phyloP scores from a whole-genome alignment of 73 alveolate species.

The Paramecium sonneborni region DNA sequence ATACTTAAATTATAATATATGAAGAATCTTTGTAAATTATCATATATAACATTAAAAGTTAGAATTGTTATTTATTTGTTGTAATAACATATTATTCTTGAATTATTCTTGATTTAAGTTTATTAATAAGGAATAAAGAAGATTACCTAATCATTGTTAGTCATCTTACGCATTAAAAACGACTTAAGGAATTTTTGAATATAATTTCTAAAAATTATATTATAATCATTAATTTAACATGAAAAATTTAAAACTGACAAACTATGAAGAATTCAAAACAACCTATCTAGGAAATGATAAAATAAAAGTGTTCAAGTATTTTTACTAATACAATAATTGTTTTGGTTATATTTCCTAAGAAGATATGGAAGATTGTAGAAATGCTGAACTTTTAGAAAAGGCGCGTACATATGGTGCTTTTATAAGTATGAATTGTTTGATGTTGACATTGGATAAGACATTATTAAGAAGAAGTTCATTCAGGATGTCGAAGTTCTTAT shows the following conservation, averaged over 20 bases:
- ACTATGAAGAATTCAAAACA: conserved; percentile 19
- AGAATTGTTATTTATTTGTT: no score
- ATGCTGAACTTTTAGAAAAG: not conserved
- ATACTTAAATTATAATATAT: no score
- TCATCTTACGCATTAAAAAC: not conserved
- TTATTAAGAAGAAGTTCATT: not conserved
- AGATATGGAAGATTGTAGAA: not conserved
- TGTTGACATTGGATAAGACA: not conserved
- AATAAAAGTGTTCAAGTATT: not conserved
- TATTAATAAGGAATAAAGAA: not conserved
- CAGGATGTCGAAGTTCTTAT: not conserved
- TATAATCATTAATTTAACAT: not conserved
- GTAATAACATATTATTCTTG: no score
- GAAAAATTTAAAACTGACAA: conserved; percentile 31
- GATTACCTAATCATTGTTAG: not conserved
- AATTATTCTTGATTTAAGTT: no score
- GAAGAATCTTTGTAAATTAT: no score
- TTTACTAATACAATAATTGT: not conserved
- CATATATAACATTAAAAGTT: no score
- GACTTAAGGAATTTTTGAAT: not conserved
- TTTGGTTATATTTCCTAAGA: not conserved
- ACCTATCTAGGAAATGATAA: not conserved
- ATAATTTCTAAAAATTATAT: not conserved
- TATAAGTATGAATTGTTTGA: not conserved
- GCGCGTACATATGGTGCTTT: conserved; percentile 5